phyloP scores from a whole-genome alignment of 495 filamentous ascomycete species.

The Lasiosphaeria ovina region DNA sequence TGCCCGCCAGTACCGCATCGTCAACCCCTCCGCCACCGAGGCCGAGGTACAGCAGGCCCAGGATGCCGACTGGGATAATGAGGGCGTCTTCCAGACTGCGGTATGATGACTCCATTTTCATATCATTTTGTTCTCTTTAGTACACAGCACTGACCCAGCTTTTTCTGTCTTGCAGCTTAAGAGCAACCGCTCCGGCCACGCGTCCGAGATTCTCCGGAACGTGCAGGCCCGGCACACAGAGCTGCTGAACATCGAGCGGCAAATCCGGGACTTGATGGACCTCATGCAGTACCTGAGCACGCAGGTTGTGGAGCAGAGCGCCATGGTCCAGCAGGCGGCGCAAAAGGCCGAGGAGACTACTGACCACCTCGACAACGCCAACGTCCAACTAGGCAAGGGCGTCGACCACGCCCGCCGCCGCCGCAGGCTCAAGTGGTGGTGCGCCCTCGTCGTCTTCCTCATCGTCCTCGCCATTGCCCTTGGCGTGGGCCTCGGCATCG shows the following conservation, averaged over 20 bases:
- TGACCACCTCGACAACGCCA: conserved; percentile 58
- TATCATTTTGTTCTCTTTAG: not conserved
- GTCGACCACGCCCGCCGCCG: conserved; percentile 55
- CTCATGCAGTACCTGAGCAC: conserved; percentile 68
- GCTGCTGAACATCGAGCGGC: conserved; percentile 67
- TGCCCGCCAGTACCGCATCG: conserved; percentile 69
- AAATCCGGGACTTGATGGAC: conserved; percentile 60
- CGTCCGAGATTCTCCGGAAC: conserved; percentile 63
- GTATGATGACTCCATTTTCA: conserved; percentile 43
- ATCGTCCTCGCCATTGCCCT: conserved; percentile 53
- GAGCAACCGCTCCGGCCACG: conserved; percentile 64
- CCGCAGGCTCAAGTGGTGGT: conserved; percentile 72
- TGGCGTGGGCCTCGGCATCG: conserved; percentile 44
- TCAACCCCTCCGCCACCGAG: conserved; percentile 69
- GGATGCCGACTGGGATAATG: conserved; percentile 68
- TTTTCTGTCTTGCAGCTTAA: conserved; percentile 54
- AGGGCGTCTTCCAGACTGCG: conserved; percentile 74
- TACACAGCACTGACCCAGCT: not conserved
- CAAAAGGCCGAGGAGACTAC: conserved; percentile 54
- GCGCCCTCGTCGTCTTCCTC: conserved; percentile 56
- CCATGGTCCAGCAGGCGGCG: conserved; percentile 52
- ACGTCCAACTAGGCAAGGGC: conserved; percentile 59
- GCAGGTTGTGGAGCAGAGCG: conserved; percentile 62
- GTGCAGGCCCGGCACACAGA: conserved; percentile 76
- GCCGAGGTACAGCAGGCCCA: conserved; percentile 60